Base-by-base conservation (phyloP, 1,284 basidiomycete genomes). In the Leccinum pallidistipes region DNA sequence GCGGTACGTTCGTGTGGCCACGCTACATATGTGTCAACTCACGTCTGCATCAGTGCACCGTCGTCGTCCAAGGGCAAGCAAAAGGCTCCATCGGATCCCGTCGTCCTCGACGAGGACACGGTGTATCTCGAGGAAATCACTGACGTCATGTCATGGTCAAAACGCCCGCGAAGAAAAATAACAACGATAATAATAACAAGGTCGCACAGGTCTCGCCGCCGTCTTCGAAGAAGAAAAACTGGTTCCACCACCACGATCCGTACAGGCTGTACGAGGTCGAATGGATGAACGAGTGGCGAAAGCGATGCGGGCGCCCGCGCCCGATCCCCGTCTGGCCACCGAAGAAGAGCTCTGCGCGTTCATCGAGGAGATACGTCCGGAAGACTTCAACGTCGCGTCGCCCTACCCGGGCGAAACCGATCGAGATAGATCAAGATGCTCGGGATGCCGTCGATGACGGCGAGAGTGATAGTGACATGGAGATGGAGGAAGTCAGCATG, bases 41-140 rank as follows among this genome's bases (percentile, higher is more conserved):
- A 34, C 32, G 32, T 34, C 32, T 34, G 32, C 32, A 34, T n/a
- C 14, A 21, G 43, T 21, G 55, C 5, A 5, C 16, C 65, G 18
- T 56, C 72, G 14, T 34, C 32, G 32, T 34, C 58, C 57, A 71
- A 80, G 75, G 77, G 78, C 18, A 82, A 84, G 73, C 77, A 78
- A 61, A 80, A 83, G 71, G 76, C 68, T 12, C 71, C 76, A 40
- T 66, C 70, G 29, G 78, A 71, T n/a, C 76, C 78, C 16, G 77
- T 78, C 36, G 71, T 77, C 29, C 81, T 91, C n/a, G 83, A 89
- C 61, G 88, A 90, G 49, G 80, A 88, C 66, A 86, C 85, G 0
- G 88, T 94, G 7, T 97, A 95, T 70, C 82, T 96, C 52, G 95
- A 97, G 72, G 94, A 97, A 68, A 77, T 96, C 31, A 87, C 93